Base-by-base conservation (phyloP, 2,329 filamentous ascomycete genomes). In the Apiospora sp. region DNA sequence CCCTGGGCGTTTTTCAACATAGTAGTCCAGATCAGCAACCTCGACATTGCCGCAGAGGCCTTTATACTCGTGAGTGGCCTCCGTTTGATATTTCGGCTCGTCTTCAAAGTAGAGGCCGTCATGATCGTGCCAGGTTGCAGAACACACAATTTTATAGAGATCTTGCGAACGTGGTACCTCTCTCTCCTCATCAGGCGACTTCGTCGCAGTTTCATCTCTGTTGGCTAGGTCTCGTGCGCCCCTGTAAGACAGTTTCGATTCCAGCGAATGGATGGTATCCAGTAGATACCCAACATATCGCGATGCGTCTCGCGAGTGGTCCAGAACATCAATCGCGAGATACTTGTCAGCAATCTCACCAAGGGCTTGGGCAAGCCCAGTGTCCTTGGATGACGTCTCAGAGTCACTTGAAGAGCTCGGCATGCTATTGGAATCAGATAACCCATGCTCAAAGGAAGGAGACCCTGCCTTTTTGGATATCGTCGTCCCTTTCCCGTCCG, bases 221-320 rank as follows among this genome's bases (percentile, higher is more conserved):
- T 4, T 61, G 5, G 4, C 19, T 8, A 30, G 41, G n/a, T 68
- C 67, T 3, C 19, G 13, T 16, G 67, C 67, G 10, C 7, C 3
- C 13, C 30, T 8, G n/a, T 44, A 68, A 0, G 3, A 5, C 0
- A 68, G 13, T 10, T 5, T 68, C 4, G 67, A 44, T 1, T 68
- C 16, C 13, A 68, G 41, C 10, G 16, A 19, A 12, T 44, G 4
- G 12, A 68, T 46, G 8, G 41, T 46, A n/a, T 68, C 67, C 44
- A 68, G 41, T 1, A 68, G 7, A n/a, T 68, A 68, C n/a, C 67
- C 67, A 22, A 68, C 30, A 6, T 68, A 68, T 5, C 27, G 67
- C 3, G 67, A 68, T 10, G 8, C 7, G 13, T 44, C 41, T 1
- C 46, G 41, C 4, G 67, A 46, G 14, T 48, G 41, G n/a, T 68